Base-by-base conservation (phyloP, 1,284 basidiomycete genomes). In the Moniliophthora roreri region DNA sequence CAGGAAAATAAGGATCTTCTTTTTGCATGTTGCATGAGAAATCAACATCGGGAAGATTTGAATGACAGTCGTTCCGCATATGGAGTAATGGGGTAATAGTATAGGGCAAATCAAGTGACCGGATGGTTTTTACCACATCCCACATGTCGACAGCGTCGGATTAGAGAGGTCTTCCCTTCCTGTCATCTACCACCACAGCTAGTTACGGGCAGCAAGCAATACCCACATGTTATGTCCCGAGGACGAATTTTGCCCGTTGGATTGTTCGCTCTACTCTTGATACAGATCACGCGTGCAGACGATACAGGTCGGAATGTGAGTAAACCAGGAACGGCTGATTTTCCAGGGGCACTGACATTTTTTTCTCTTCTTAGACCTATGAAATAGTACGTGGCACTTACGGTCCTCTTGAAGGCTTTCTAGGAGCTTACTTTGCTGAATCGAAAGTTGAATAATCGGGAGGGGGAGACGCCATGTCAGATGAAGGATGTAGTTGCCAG, bases 201-300 rank as follows among this genome's bases (percentile, higher is more conserved):
- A 32, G n/a, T n/a, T n/a, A n/a, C n/a, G n/a, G n/a, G n/a, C 28
- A 32, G 28, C 28, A 32, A n/a, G n/a, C n/a, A n/a, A n/a, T 40
- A 18, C 16, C 36, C 51, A 24, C 53, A 57, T 57, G 56, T 51
- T 48, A 57, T 57, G 56, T 46, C 18, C 38, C 39, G 16, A 16
- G 47, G 50, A 40, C 42, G 11, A 34, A 49, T 50, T 9, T 28
- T 53, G 34, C 20, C 48, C 20, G 21, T 50, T 28, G 34, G 24
- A 11, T 24, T 49, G 32, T 35, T 49, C 23, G 34, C 52, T 37
- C 23, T 16, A 13, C 35, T 50, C 10, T 32, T 54, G 52, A 52
- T 50, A 32, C 50, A 39, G 34, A 26, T 50, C 45, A 23, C 28
- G 35, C 13, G 38, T 26, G 51, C 51, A 24, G 50, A 42, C 13